Evolutionary conservation across 495 filamentous ascomycete genomes (phyloP), one percentile per base, ranked within the genome.

Genomic region (Penicillium longicatenatum): DNA sequence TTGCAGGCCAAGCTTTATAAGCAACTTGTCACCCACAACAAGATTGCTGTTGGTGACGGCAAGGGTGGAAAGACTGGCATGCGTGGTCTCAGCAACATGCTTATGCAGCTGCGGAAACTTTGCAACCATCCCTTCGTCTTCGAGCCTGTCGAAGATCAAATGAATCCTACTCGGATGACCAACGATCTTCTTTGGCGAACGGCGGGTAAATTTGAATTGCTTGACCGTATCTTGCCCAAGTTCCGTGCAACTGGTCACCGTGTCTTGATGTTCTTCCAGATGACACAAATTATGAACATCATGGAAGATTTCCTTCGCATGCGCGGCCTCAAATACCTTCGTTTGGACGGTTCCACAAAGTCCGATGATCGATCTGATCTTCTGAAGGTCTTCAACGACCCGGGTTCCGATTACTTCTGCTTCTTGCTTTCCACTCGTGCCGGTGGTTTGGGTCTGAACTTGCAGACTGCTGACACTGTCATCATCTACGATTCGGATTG

Each of bases 221-320:
- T 98, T 16, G 95, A 98, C 72, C 81, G 94, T 30, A 81, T 98
- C 50, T 72, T 98, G 42, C 94, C 94, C 10, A 98, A 98, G 71
- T 97, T 98, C 76, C 85, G 88, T 59, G 82, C 79, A 1, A 89
- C 91, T 4, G 89, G 90, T 35, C 94, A 98, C 82, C 88, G 95
- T 64, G 92, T 97, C 49, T 72, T 98, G 68, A 98, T 98, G 88
- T 98, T 98, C 83, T 98, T 98, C 83, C 94, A 98, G 73, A 98
- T 98, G 94, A 98, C 94, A 2, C 91, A 96, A 41, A 98, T 98
- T 67, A 98, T 98, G 94, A 96, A 98, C 72, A 98, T 98, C 70
- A 98, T 98, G 95, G 94, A 98, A 65, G 94, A 98, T 73, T 98
- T 94, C 74, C 79, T 98, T 52, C 89, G 94, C 5, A 85, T 89